A percentile compares a stretch with the other conserved stretches of the same genome.
phyloP scores from a whole-genome alignment of 192 early-diverging fungal species.

The Entomortierella lignicola region DNA sequence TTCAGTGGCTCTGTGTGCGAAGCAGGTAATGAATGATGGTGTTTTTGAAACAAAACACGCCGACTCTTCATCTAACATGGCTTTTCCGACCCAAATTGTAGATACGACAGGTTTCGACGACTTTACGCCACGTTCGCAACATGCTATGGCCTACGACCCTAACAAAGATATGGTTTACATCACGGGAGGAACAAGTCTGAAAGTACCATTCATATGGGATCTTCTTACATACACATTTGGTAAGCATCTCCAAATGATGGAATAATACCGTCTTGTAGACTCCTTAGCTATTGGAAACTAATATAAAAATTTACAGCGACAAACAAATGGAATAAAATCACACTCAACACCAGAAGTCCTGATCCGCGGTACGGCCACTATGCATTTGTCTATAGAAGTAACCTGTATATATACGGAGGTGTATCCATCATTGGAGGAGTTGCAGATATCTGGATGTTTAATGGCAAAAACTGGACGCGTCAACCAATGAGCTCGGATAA shows the following conservation, averaged over 20 bases:
- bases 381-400: constrained; percentile 31
- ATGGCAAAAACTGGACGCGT: constrained; percentile 18
- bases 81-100: neutral
- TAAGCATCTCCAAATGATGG: constrained; percentile 5
- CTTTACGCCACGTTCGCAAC: constrained; percentile 43
- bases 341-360: constrained; percentile 3
- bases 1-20: constrained; percentile 41
- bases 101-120: constrained; percentile 46
- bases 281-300: too few species aligned
- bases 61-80: neutral
- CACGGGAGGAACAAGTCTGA: constrained; percentile 36
- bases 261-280: neutral
- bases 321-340: constrained; percentile 46
- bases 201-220: constrained; percentile 8
- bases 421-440: constrained; percentile 16
- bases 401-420: constrained; percentile 48
- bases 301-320: constrained; percentile 10
- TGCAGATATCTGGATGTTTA: constrained; percentile 41
- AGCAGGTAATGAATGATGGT: constrained; percentile 4
- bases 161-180: constrained; percentile 49
- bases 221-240: constrained; percentile 38
- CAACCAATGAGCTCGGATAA: constrained; percentile 21
- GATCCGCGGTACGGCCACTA: constrained; percentile 48
- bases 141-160: constrained; percentile 49
- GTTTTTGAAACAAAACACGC: neutral